Percentiles rank a stretch among this genome's conserved stretches.
Conservation (phyloP, 345 rosid species). For the Populus davidiana region DNA sequence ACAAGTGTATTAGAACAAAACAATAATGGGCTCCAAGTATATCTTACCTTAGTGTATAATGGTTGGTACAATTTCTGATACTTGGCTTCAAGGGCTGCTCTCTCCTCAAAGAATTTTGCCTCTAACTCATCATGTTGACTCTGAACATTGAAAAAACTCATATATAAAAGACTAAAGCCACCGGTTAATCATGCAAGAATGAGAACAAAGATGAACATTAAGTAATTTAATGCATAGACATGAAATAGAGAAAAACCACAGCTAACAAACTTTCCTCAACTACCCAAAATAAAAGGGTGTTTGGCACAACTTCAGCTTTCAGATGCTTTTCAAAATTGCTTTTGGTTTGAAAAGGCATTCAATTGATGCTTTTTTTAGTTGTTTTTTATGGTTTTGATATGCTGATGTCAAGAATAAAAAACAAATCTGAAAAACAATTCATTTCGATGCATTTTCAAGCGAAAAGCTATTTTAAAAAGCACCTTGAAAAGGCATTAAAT, state of each 20-base stretch:
- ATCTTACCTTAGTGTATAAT: conserved; percentile 60
- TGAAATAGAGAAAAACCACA: not conserved
- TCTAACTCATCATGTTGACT: conserved; percentile 76
- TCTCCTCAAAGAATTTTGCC: conserved; percentile 86
- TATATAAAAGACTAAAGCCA: not conserved
- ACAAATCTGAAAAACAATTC: too few relatives aligned
- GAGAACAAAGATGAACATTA: not conserved
- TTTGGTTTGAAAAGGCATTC: too few relatives aligned
- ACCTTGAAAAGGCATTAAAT: too few relatives aligned
- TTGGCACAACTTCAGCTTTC: too few relatives aligned
- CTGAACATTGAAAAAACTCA: conserved; percentile 34
- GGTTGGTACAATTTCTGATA: conserved; percentile 87
- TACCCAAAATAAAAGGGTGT: not conserved
- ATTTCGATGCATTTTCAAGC: too few relatives aligned
- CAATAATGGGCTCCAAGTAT: not conserved
- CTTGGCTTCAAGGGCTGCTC: conserved; percentile 85
- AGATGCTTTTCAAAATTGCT: too few relatives aligned
- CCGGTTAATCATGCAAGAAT: not conserved
- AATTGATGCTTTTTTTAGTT: too few relatives aligned
- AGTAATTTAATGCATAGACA: not conserved
- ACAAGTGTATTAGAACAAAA: not conserved
- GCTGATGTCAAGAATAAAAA: too few relatives aligned
- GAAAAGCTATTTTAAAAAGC: too few relatives aligned
- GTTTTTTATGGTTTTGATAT: too few relatives aligned
- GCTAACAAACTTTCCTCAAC: not conserved